Base-by-base conservation (phyloP, 2,329 filamentous ascomycete genomes). In the Aspergillus bombycis region DNA sequence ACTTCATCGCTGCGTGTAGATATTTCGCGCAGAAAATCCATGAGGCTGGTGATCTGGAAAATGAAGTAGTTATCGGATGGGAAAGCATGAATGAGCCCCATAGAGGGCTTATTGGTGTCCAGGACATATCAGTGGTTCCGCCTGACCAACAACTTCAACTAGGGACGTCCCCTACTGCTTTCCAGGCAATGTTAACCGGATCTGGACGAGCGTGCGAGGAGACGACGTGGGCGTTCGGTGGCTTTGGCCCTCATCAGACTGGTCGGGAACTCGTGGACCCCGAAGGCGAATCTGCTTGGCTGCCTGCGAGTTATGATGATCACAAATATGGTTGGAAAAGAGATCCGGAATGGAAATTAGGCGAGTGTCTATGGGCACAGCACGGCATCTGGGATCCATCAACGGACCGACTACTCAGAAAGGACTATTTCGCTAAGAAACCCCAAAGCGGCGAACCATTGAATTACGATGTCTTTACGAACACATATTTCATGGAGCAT, bases 11-110 rank as follows among this genome's bases (percentile, higher is more conserved):
- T 36, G 93, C 96, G 21, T 91, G 91, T 68, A 88, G 86, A 23
- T 91, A 97, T 75, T 84, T 99, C 9, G 94, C 94, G 0, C 86
- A 87, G 74, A 87, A 91, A 62, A 96, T 99, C 68, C 89, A 93
- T 62, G 93, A 98, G 71, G 94, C 95, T 1, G 94, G 93, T 0
- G 94, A 93, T 74, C 83, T 99, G 14, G 91, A 96, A 74, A 86
- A 95, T 67, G 89, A 94, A 26, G 88, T 95, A 34, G 89, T 99
- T 7, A 90, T 98, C 70, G 95, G 95, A 2, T 99, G 94, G 91
- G 95, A 99, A 81, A 97, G 89, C 72, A 83, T 98, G 78, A 99
- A 99, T 74, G 95, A 99, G 78, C 95, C 95, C 1, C 95, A 96
- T 77, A 87, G 91, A 73, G 94, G 96, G 28, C 83, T 97, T 74